These are phyloP conservation scores for Trypanosoma platydactyli DNA, from an alignment of 208 protist genomes.

Conservation along the genomic window DNA sequence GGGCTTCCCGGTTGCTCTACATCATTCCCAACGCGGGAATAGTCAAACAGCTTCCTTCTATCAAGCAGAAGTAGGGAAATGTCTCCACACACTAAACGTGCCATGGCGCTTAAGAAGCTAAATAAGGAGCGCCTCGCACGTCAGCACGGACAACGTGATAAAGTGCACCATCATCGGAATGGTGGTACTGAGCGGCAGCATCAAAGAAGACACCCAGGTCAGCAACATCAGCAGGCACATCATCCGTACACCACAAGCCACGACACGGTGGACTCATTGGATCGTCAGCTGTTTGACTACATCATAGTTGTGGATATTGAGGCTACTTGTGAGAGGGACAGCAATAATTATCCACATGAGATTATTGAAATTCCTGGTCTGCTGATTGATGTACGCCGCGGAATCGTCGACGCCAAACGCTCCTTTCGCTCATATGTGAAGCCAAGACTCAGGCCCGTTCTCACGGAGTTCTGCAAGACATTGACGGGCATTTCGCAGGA, in stretches of 20 bases:
- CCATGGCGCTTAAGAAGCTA: slow-evolving; percentile 61
- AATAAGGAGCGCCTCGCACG: slow-evolving; percentile 34
- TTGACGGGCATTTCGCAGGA: slow-evolving; percentile 95
- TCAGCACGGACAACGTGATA: slow-evolving; percentile 18
- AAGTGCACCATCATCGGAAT: not conserved
- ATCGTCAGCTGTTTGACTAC: slow-evolving; percentile 91
- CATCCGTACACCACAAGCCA: slow-evolving; percentile 38
- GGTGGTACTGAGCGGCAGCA: not conserved
- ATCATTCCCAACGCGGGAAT: not conserved
- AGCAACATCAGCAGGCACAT: slow-evolving; percentile 16
- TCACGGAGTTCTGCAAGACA: slow-evolving; percentile 91
- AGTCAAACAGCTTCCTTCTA: not conserved
- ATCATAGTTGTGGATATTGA: slow-evolving; percentile 93
- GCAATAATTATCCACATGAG: slow-evolving; percentile 84
- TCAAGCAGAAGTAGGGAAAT: not conserved
- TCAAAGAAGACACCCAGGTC: slow-evolving; percentile 2
- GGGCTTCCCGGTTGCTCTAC: no score
- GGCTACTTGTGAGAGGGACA: slow-evolving; percentile 83
- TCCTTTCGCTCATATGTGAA: slow-evolving; percentile 92
- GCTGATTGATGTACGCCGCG: slow-evolving; percentile 75
- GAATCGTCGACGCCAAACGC: slow-evolving; percentile 58
- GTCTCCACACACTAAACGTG: slow-evolving; percentile 71
- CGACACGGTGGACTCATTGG: slow-evolving; percentile 61
- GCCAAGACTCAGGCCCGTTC: slow-evolving; percentile 77
- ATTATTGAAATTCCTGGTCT: slow-evolving; percentile 95